Evolutionary conservation across 1,139 yeast genomes (phyloP), one percentile per base, ranked within the genome.

Genomic region (Arxiozyma slooffiae): DNA sequence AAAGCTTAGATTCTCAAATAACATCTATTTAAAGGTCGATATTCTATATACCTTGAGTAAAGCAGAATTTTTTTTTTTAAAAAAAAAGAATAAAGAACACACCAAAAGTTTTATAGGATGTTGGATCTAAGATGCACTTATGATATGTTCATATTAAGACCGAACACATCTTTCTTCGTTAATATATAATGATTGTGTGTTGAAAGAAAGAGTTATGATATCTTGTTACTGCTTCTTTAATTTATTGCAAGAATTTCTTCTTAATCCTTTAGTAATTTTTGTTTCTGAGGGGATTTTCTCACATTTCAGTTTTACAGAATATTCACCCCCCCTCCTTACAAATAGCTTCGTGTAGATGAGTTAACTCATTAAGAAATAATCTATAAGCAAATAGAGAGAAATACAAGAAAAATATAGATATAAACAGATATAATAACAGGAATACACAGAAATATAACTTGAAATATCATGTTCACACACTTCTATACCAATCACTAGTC

Each of bases 401-500:
- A 16, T 30, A 30, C n/a, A 30, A 30, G 14, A n/a, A 30, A n/a
- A 30, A 11, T n/a, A n/a, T n/a, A n/a, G n/a, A n/a, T n/a, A n/a
- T n/a, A n/a, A n/a, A n/a, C n/a, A 24, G 4, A 4, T 7, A 30
- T 41, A 38, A 38, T 7, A 8, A 30, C 20, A 24, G n/a, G 16
- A 9, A 8, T 22, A 14, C 21, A 21, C n/a, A n/a, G n/a, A n/a
- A n/a, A 41, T 24, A 23, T 20, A 41, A 23, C 11, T 38, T 5
- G 11, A 5, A 38, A 24, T 18, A 26, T 14, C 37, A 38, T 61
- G 63, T 60, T 44, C 52, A 52, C 63, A 61, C 62, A 49, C 63
- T 61, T 61, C 64, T 61, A 61, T 61, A 59, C 61, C 63, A 53
- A 50, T 51, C 55, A 52, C 48, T 50, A 52, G 60, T 60, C 36